Evolutionary conservation across 441 rosid species (phyloP).

Genomic region (Omphalea diandra): DNA sequence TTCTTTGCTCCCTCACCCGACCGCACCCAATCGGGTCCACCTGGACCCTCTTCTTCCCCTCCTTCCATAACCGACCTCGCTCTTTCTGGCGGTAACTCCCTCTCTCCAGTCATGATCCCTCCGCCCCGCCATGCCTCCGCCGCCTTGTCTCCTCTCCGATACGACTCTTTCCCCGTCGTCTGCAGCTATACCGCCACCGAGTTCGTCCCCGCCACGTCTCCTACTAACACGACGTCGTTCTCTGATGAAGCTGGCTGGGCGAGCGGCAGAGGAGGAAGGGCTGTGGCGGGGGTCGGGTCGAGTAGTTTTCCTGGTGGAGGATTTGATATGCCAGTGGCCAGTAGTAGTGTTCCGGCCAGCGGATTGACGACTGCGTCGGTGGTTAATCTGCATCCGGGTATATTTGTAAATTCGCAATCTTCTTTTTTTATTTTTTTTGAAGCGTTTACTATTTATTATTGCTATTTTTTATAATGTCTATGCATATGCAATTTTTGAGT

Average conservation of each 20-base stretch:
- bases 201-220: constrained; percentile 27
- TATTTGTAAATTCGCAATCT: constrained; percentile 20
- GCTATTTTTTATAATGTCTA: no score
- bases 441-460: no score
- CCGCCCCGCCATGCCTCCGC: constrained; percentile 70
- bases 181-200: constrained; percentile 36
- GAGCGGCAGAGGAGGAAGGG: constrained; percentile 25
- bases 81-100: constrained; percentile 58
- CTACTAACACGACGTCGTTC: constrained; percentile 37
- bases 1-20: constrained; percentile 63
- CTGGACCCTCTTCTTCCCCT: constrained; percentile 35
- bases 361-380: constrained; percentile 73
- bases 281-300: constrained; percentile 40
- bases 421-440: no score
- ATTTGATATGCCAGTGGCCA: constrained; percentile 35
- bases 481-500: no score
- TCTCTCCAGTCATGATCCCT: constrained; percentile 77
- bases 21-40: constrained; percentile 36
- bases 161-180: constrained; percentile 45
- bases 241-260: constrained; percentile 15
- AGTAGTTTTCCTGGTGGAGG: constrained; percentile 49
- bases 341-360: constrained; percentile 68
- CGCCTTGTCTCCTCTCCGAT: constrained; percentile 45
- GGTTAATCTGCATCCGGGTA: constrained; percentile 50
- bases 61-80: constrained; percentile 40